A percentile compares a stretch with the other conserved stretches of the same genome.
These are phyloP conservation scores for Pyrenophora tritici-repentis DNA, from an alignment of 2,329 filamentous ascomycete genomes.

Conservation along the genomic window DNA sequence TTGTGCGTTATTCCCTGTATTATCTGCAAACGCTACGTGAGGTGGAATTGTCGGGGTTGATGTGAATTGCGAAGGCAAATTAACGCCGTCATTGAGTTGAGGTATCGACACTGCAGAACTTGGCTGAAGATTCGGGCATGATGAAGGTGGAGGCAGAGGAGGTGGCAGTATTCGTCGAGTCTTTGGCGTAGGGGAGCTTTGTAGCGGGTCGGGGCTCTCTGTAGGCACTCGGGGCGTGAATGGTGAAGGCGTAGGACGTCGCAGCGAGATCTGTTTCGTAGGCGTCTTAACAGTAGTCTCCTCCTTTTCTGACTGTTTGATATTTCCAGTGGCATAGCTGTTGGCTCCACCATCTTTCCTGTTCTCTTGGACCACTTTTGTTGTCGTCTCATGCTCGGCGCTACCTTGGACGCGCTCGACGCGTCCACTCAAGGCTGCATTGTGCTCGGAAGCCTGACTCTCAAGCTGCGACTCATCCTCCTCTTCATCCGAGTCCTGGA, in stretches of 20 bases:
- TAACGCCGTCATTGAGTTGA: constrained; percentile 9
- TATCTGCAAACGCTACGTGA: background rate
- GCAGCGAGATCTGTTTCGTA: constrained; percentile 12
- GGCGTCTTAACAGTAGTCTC: constrained; percentile 6
- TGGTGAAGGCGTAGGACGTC: constrained; percentile 26
- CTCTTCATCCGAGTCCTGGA: constrained; percentile 58
- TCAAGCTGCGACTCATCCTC: constrained; percentile 44
- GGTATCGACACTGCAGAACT: constrained; percentile 11
- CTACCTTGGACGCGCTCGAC: constrained; percentile 26
- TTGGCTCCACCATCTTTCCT: background rate
- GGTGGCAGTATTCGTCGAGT: background rate
- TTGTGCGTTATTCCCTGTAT: background rate
- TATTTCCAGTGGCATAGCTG: background rate
- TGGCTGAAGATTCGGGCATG: constrained; percentile 2
- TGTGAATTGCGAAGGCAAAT: constrained; percentile 8
- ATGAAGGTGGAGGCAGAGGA: constrained; percentile 15
- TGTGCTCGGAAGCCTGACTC: constrained; percentile 23
- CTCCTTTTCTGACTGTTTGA: background rate
- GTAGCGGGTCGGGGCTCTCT: constrained; percentile 42
- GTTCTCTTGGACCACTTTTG: background rate
- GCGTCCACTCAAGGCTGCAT: constrained; percentile 20
- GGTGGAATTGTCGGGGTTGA: background rate
- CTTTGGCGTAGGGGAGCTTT: constrained; percentile 21
- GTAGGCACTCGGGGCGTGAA: constrained; percentile 24
- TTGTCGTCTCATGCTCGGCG: background rate